Evolutionary conservation across 768 basidiomycete species (phyloP), one percentile per base, ranked within the genome.

Genomic region (Boletellus ananiceps): DNA sequence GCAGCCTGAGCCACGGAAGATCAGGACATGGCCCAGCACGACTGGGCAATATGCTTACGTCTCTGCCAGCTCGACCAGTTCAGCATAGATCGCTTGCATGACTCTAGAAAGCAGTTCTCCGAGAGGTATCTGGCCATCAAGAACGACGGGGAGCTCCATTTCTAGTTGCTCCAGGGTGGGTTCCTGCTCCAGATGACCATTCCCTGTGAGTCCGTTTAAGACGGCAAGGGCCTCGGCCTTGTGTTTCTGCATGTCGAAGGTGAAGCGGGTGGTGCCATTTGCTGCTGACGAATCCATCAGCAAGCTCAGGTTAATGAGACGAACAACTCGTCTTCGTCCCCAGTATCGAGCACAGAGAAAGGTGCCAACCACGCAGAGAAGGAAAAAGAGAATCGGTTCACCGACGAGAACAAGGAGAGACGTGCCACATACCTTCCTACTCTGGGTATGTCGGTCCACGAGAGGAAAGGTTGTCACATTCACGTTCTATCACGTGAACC

Each of bases 1-100:
- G 88, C 73, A 91, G 79, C 15, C 82, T 84, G 50, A 16, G 52
- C 32, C 36, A 29, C 27, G 9, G 40, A 38, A 18, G 32, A n/a
- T 56, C 27, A 50, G 61, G 35, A 12, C 7, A 6, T 9, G 19
- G 19, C 7, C 38, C n/a, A 43, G 39, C 13, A 19, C 56, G 43
- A 13, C 13, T 16, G 5, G 18, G 6, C 25, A 16, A 29, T 14
- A 40, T 27, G 61, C 86, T 66, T 67, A 93, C 89, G 88, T 91
- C 74, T 95, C 93, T 33, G 87, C 82, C 60, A 89, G 71, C 66
- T 90, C 91, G 1, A 81, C 81, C 34, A 94, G 70, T 61, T 93
- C 88, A 19, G 86, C 82, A 67, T 89, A 94, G 58, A 90, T 83
- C 35, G 83, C 77, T 61, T 90, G 88, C 57, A 81, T 76, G 35